Conservation (phyloP, 176 grass and related monocot species). For the Paspalum vaginatum region DNA sequence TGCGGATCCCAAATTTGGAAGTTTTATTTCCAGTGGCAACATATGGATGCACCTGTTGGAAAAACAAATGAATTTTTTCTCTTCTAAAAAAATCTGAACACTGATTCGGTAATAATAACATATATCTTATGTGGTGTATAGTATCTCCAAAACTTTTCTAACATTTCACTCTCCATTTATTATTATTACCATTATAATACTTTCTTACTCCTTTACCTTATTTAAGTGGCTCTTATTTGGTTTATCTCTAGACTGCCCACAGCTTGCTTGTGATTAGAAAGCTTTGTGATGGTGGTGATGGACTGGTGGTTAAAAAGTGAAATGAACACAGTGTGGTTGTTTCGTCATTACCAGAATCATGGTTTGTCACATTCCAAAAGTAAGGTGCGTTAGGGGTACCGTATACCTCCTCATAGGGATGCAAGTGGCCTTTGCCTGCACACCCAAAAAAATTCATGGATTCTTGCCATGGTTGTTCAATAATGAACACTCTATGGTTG, state of each 20-base stretch:
- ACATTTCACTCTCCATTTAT: not conserved
- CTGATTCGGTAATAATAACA: slow-evolving; percentile 12
- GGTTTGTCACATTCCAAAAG: too few species aligned
- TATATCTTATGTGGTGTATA: not conserved
- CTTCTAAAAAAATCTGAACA: slow-evolving; percentile 10
- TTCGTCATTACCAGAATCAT: not conserved
- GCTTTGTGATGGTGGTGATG: not conserved
- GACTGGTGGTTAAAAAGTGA: not conserved
- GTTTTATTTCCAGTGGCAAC: slow-evolving; percentile 99
- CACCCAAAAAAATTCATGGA: too few species aligned
- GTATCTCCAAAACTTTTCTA: not conserved
- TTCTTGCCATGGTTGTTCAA: too few species aligned
- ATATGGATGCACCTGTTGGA: slow-evolving; percentile 87
- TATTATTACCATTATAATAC: not conserved
- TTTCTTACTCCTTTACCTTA: not conserved
- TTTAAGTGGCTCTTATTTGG: not conserved
- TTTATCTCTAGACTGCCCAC: not conserved
- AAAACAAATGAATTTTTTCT: slow-evolving; percentile 5
- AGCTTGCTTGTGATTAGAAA: slow-evolving; percentile 9
- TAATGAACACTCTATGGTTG: too few species aligned
- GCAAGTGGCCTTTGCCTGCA: too few species aligned
- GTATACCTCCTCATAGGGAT: too few species aligned
- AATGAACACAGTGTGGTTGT: not conserved
- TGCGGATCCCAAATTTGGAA: slow-evolving; percentile 96
- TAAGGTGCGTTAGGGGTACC: too few species aligned